phyloP scores from a whole-genome alignment of 2,329 filamentous ascomycete species.

The Hypoxylon sp. region DNA sequence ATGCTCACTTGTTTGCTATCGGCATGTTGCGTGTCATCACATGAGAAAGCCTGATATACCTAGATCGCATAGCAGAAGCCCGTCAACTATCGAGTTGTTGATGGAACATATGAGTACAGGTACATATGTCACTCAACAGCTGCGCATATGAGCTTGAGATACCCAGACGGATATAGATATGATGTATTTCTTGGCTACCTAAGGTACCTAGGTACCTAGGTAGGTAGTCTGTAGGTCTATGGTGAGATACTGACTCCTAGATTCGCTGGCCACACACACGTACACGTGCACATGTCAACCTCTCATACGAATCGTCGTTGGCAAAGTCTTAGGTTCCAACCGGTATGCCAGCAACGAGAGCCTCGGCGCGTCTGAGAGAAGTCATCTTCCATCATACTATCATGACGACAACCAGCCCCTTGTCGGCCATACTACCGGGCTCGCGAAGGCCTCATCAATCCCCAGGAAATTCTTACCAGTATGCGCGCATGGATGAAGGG shows the following conservation, averaged over 20 bases:
- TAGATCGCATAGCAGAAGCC: not conserved
- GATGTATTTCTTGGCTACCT: too few species aligned
- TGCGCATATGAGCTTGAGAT: too few species aligned
- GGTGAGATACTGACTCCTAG: not conserved
- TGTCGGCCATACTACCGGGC: not conserved
- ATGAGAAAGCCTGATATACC: not conserved
- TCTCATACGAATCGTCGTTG: not conserved
- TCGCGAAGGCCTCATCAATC: not conserved
- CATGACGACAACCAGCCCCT: not conserved
- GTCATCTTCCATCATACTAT: constrained; percentile 2
- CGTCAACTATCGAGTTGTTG: too few species aligned
- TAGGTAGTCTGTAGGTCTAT: too few species aligned
- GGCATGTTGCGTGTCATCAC: too few species aligned
- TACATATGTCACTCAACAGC: too few species aligned
- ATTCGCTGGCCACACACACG: not conserved
- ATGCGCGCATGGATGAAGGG: constrained; percentile 2
- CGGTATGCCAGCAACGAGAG: constrained; percentile 11
- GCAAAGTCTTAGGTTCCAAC: not conserved
- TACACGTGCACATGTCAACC: not conserved
- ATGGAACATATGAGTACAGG: too few species aligned
- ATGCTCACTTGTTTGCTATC: not conserved
- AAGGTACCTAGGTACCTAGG: too few species aligned
- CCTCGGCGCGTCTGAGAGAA: not conserved
- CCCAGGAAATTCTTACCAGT: not conserved
- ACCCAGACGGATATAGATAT: too few species aligned